phyloP scores from a whole-genome alignment of 495 filamentous ascomycete genomes.

The Chaetomium tenue region DNA sequence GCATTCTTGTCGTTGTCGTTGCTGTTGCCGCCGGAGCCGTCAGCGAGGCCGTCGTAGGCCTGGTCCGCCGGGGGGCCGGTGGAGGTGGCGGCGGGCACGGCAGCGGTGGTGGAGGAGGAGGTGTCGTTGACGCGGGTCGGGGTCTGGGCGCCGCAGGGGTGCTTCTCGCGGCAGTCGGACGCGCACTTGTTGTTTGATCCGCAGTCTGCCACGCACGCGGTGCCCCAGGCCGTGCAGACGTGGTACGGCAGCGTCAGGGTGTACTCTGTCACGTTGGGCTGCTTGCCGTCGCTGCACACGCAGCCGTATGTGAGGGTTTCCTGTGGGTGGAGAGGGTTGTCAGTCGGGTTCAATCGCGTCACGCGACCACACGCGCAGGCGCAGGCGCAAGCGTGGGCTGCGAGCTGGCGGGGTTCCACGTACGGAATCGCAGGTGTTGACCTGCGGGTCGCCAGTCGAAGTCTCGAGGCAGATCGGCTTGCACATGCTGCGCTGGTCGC shows the following conservation, averaged over 20 bases:
- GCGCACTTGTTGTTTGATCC: conserved; percentile 58
- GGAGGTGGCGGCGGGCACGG: conserved; percentile 43
- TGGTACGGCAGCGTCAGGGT: conserved; percentile 84
- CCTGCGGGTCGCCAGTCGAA: conserved; percentile 47
- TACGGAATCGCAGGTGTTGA: conserved; percentile 73
- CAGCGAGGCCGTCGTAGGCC: conserved; percentile 53
- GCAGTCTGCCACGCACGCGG: conserved; percentile 67
- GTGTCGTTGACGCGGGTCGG: conserved; percentile 62
- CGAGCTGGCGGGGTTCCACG: conserved; percentile 31
- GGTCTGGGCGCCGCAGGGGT: conserved; percentile 78
- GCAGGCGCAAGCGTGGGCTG: no score
- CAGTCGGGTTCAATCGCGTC: conserved; percentile 1
- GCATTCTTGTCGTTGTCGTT: conserved; percentile 30
- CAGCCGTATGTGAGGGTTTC: conserved; percentile 66
- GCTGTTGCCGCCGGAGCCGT: conserved; percentile 29
- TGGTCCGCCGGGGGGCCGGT: conserved; percentile 39
- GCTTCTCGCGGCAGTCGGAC: conserved; percentile 60
- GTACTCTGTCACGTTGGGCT: conserved; percentile 79
- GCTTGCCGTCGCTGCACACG: conserved; percentile 67
- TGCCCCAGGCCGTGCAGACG: conserved; percentile 69
- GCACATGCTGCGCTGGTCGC: conserved; percentile 62
- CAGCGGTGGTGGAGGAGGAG: conserved; percentile 50
- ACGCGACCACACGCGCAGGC: no score
- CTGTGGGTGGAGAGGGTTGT: conserved; percentile 42
- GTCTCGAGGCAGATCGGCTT: conserved; percentile 77